Evolutionary conservation across 2,329 filamentous ascomycete genomes (phyloP), one percentile per base, ranked within the genome.

Genomic region (Aureobasidium melanogenum): DNA sequence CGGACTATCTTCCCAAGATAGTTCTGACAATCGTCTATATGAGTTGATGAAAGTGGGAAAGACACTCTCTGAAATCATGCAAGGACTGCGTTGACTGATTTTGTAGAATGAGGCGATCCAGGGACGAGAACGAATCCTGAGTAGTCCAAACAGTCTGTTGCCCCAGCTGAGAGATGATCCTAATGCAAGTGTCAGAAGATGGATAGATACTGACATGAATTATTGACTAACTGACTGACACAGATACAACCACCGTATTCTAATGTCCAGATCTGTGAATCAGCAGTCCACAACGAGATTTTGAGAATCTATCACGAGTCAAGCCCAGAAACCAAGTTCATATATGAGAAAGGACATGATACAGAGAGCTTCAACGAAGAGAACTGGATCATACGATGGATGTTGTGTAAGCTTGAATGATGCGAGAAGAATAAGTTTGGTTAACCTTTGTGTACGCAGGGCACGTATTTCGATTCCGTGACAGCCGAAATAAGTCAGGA

Each of bases 301-400:
- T 58, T 78, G 57, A 70, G 68, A 32, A 74, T 80, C 48, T 78
- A 75, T 63, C 67, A 68, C 7, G 64, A 66, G 15, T 75, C 77
- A n/a, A 70, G 72, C 7, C 66, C 67, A 1, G 68, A 74, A 17
- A 79, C 77, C 7, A 69, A 67, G 50, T 66, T 68, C 1, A 73
- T 74, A 50, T 80, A 79, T 64, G 71, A 76, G 19, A 67, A 72
- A 50, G 78, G 77, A 15, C 70, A 70, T 28, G 76, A 76, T 59
- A 68, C 66, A 19, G 74, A 74, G 54, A 71, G 71, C 10, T 70
- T 74, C 10, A 74, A 74, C 46, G 74, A 78, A 64, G 75, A 76
- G 64, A 80, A 80, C 60, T 80, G 78, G 78, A 75, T 80, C 39
- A 78, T 78, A 32, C 71, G 75, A n/a, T 80, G 78, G 78, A 76